These are phyloP conservation scores for Populus hybrid DNA, from an alignment of 441 rosid genomes.

Conservation along the genomic window DNA sequence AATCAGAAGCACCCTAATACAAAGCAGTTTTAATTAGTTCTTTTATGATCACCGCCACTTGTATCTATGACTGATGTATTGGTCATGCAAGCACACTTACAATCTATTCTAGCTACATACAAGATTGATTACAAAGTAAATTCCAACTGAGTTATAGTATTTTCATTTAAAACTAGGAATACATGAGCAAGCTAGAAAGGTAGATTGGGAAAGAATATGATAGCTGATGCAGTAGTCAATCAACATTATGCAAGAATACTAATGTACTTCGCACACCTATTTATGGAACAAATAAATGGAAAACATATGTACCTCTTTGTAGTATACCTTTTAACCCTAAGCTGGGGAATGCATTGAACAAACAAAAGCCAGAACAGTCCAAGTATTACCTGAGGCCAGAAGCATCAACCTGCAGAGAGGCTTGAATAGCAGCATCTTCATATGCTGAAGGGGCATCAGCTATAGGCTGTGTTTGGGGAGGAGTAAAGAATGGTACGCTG, in stretches of 20 bases:
- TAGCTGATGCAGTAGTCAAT: background rate
- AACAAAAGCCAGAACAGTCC: background rate
- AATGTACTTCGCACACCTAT: background rate
- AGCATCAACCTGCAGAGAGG: slow-evolving; percentile 77
- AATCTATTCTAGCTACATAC: background rate
- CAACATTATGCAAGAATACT: background rate
- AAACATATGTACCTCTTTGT: background rate
- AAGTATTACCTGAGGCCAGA: slow-evolving; percentile 70
- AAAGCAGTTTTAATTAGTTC: background rate
- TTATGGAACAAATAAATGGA: slow-evolving; percentile 5
- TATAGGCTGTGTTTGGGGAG: slow-evolving; percentile 91
- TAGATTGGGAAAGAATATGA: background rate
- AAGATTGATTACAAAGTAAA: background rate
- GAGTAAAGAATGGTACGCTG: slow-evolving; percentile 84
- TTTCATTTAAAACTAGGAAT: background rate
- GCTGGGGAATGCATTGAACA: background rate
- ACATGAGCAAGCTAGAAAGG: background rate
- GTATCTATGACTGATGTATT: background rate
- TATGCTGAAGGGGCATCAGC: slow-evolving; percentile 44
- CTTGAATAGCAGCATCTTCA: slow-evolving; percentile 93
- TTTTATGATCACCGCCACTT: background rate
- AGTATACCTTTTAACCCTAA: background rate
- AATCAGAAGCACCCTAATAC: background rate
- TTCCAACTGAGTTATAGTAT: background rate
- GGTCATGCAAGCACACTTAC: background rate